Conservation (phyloP, 2,329 filamentous ascomycete genomes). For the Didymella glomerata region DNA sequence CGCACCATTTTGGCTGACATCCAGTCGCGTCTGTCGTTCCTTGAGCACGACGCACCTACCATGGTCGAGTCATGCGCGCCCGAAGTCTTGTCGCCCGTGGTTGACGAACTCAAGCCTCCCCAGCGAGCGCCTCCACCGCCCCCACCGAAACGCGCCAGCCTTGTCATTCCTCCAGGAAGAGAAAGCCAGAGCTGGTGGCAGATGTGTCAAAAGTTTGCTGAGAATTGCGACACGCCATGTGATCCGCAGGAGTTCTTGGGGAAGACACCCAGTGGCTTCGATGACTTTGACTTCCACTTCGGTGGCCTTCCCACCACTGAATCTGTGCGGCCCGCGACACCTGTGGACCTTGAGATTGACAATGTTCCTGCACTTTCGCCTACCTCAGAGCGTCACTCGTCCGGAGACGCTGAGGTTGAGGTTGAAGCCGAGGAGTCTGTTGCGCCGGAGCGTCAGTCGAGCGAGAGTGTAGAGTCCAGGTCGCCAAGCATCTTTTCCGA, state of each 20-base stretch:
- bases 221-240: conserved; percentile 38
- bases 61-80: conserved; percentile 20
- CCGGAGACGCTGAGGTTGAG: conserved; percentile 22
- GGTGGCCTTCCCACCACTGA: conserved; percentile 22
- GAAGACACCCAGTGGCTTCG: conserved; percentile 35
- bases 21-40: conserved; percentile 39
- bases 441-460: conserved; percentile 22
- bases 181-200: conserved; percentile 36
- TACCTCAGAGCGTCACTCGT: conserved; percentile 16
- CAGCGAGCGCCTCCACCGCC: conserved; percentile 14
- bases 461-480: conserved; percentile 5
- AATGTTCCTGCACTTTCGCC: conserved; percentile 13
- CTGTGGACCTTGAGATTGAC: conserved; percentile 23
- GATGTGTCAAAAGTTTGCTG: conserved; percentile 38
- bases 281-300: conserved; percentile 41
- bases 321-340: conserved; percentile 21
- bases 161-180: conserved; percentile 7
- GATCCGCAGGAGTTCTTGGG: conserved; percentile 37
- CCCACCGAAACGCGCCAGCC: conserved; percentile 14
- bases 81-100: conserved; percentile 16
- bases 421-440: conserved; percentile 6
- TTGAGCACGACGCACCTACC: conserved; percentile 33
- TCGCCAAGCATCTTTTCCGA: conserved; percentile 23
- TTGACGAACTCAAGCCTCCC: conserved; percentile 23
- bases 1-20: conserved; percentile 41